Conservation (phyloP, 169 alveolate genomes). For the Blepharisma undulans region DNA sequence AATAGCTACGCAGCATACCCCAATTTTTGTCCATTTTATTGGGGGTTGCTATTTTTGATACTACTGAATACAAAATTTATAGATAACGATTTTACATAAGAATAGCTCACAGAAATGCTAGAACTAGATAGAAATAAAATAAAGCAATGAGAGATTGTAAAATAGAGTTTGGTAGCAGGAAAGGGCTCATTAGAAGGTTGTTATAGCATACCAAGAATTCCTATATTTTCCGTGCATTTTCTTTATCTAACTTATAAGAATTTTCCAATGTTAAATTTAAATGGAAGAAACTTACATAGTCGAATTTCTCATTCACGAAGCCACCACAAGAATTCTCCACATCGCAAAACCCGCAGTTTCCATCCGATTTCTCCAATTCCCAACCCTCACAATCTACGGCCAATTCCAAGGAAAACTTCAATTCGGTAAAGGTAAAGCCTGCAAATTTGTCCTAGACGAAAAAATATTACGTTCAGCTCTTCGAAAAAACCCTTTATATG, state of each 20-base stretch:
- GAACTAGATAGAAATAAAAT: not conserved
- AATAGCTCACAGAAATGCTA: not conserved
- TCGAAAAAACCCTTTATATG: not conserved
- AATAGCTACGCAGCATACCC: too few relatives aligned
- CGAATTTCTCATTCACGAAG: slow-evolving; percentile 30
- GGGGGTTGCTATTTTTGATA: slow-evolving; percentile 5
- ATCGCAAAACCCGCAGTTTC: slow-evolving; percentile 28
- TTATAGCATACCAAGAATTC: too few relatives aligned
- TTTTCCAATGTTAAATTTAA: not conserved
- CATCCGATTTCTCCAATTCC: slow-evolving; percentile 14
- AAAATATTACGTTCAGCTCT: not conserved
- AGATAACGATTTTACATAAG: not conserved
- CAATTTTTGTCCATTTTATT: too few relatives aligned
- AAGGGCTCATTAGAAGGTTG: not conserved
- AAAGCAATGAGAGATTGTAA: not conserved
- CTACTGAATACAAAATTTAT: not conserved
- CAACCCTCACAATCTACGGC: slow-evolving; percentile 33
- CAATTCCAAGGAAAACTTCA: not conserved
- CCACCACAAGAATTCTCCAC: not conserved
- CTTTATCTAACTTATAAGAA: not conserved
- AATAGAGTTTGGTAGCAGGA: not conserved
- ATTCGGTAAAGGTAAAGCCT: slow-evolving; percentile 32
- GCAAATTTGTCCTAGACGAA: not conserved
- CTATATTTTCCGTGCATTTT: not conserved
- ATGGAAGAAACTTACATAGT: slow-evolving; percentile 29